These are phyloP conservation scores for Trifolium repens DNA, from an alignment of 306 rosid genomes.

Conservation along the genomic window DNA sequence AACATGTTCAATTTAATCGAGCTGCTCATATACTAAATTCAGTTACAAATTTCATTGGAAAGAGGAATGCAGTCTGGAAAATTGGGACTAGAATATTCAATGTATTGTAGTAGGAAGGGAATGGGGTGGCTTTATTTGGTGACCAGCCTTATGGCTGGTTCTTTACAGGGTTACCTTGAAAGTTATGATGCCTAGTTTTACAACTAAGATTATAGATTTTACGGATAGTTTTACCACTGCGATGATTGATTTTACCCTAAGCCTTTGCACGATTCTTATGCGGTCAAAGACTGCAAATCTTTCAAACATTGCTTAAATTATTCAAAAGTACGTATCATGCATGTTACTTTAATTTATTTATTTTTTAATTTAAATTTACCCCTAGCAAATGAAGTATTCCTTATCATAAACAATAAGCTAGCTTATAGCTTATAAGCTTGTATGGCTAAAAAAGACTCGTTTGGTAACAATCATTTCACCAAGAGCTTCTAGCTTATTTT, in stretches of 20 bases:
- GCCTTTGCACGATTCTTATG: background rate
- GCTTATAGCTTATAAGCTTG: too few species aligned
- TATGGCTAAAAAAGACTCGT: too few species aligned
- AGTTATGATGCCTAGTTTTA: conserved; percentile 9
- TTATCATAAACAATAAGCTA: too few species aligned
- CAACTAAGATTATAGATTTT: background rate
- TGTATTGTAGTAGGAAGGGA: conserved; percentile 30
- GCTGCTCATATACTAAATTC: conserved; percentile 44
- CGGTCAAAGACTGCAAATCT: background rate
- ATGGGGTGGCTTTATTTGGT: background rate
- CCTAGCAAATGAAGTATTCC: too few species aligned
- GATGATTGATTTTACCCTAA: background rate
- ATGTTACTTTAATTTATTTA: background rate
- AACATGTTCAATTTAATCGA: conserved; percentile 48
- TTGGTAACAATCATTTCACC: too few species aligned
- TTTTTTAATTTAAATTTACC: too few species aligned
- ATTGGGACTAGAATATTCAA: conserved; percentile 44
- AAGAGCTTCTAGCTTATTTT: too few species aligned
- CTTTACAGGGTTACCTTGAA: background rate
- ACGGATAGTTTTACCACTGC: background rate
- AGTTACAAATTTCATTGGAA: conserved; percentile 46
- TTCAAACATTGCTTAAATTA: background rate
- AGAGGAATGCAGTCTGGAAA: conserved; percentile 47
- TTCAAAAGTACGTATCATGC: background rate
- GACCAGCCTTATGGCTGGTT: background rate